These are phyloP conservation scores for Tinospora cordifolia DNA, from an alignment of 164 flowering plant genomes.

Conservation along the genomic window DNA sequence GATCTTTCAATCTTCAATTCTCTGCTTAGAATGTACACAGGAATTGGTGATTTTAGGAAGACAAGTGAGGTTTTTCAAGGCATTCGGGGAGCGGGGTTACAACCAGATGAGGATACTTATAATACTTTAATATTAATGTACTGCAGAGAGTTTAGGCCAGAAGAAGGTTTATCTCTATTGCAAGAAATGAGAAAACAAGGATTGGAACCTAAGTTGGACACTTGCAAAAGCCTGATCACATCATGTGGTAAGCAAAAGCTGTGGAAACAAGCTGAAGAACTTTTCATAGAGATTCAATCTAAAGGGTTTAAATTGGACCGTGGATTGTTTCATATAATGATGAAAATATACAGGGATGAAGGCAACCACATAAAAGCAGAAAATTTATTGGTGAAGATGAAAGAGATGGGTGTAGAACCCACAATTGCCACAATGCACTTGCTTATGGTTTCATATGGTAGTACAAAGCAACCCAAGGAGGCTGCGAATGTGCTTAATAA, in stretches of 20 bases:
- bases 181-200: slow-evolving; percentile 57
- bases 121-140: slow-evolving; percentile 86
- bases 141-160: slow-evolving; percentile 79
- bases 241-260: slow-evolving; percentile 67
- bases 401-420: slow-evolving; percentile 71
- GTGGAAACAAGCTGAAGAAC: slow-evolving; percentile 64
- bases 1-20: slow-evolving; percentile 75
- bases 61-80: slow-evolving; percentile 51
- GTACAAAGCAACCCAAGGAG: slow-evolving; percentile 72
- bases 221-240: slow-evolving; percentile 77
- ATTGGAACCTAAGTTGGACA: slow-evolving; percentile 66
- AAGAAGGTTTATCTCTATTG: slow-evolving; percentile 70
- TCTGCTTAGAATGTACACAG: slow-evolving; percentile 63
- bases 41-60: slow-evolving; percentile 61
- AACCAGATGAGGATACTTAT: slow-evolving; percentile 78
- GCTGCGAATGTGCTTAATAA: slow-evolving; percentile 74
- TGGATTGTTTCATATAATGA: slow-evolving; percentile 84
- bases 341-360: slow-evolving; percentile 69
- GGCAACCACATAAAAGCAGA: slow-evolving; percentile 72
- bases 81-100: slow-evolving; percentile 48
- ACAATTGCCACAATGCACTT: slow-evolving; percentile 88
- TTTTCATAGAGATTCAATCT: slow-evolving; percentile 52
- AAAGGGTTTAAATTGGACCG: slow-evolving; percentile 69
- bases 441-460: slow-evolving; percentile 86
- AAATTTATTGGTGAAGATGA: slow-evolving; percentile 59